Evolutionary conservation across 2,329 filamentous ascomycete species (phyloP).

Genomic region (Neofusicoccum sp.): DNA sequence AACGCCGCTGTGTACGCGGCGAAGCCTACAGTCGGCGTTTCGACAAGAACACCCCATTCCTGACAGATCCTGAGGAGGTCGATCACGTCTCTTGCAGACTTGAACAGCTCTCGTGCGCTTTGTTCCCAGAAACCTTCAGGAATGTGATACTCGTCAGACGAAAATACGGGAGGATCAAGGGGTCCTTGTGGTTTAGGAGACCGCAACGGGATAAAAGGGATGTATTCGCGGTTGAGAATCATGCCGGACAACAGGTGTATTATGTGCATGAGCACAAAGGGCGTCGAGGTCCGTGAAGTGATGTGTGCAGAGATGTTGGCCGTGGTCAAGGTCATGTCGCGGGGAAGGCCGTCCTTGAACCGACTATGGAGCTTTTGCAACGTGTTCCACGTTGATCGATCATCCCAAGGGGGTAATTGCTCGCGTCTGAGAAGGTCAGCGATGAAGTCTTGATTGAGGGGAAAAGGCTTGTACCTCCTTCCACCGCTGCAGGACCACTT

Average conservation of each 20-base stretch:
- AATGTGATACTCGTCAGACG: slow-evolving; percentile 44
- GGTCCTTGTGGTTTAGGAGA: slow-evolving; percentile 54
- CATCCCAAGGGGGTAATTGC: slow-evolving; percentile 60
- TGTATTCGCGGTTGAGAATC: slow-evolving; percentile 66
- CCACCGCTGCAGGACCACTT: slow-evolving; percentile 59
- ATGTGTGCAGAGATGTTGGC: slow-evolving; percentile 66
- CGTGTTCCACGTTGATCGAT: slow-evolving; percentile 53
- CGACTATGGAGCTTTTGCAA: slow-evolving; percentile 52
- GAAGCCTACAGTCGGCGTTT: slow-evolving; percentile 67
- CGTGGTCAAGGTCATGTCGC: slow-evolving; percentile 56
- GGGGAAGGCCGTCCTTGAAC: slow-evolving; percentile 57
- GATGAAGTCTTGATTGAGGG: slow-evolving; percentile 28
- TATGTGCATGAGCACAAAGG: slow-evolving; percentile 66
- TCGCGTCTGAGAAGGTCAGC: slow-evolving; percentile 49
- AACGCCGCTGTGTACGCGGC: slow-evolving; percentile 67
- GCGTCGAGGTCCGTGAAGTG: slow-evolving; percentile 60
- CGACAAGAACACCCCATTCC: slow-evolving; percentile 59
- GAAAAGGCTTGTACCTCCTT: slow-evolving; percentile 43
- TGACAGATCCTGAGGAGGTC: slow-evolving; percentile 63
- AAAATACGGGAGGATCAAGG: slow-evolving; percentile 58
- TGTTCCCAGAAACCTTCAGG: slow-evolving; percentile 61
- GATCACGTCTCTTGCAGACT: slow-evolving; percentile 61
- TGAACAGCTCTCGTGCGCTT: slow-evolving; percentile 62
- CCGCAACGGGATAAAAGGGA: slow-evolving; percentile 62
- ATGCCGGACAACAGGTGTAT: slow-evolving; percentile 65